These are phyloP conservation scores for Coemansia guatemalensis DNA, from an alignment of 192 early-diverging fungal species.

Conservation along the genomic window DNA sequence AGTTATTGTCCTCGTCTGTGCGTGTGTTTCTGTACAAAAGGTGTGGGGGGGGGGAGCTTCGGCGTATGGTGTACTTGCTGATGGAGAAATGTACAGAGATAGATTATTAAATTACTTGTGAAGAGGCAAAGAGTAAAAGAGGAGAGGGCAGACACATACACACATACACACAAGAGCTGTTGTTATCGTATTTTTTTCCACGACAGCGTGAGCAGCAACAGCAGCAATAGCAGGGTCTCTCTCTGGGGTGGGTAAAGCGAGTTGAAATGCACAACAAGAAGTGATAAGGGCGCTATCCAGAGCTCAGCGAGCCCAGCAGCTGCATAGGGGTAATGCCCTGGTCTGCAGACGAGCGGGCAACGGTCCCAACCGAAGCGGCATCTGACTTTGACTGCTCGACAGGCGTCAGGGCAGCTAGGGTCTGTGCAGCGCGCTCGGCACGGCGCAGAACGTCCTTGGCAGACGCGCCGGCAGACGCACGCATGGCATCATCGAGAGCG, in stretches of 20 bases:
- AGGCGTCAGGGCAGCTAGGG: conserved; percentile 20
- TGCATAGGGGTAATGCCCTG: conserved; percentile 29
- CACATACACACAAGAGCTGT: background rate
- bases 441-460: conserved; percentile 19
- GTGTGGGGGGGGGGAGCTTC: background rate
- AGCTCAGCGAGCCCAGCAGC: conserved; percentile 29
- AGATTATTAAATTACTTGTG: background rate
- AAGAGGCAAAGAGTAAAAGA: background rate
- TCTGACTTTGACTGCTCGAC: conserved; percentile 5
- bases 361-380: conserved; percentile 3
- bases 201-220: background rate
- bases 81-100: background rate
- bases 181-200: background rate
- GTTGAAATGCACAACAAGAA: background rate
- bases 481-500: conserved; percentile 24
- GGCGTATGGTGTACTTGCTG: background rate
- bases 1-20: background rate
- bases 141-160: background rate
- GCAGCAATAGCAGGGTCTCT: background rate
- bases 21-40: conserved; percentile 8
- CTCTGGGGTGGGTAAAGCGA: background rate
- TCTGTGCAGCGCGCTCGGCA: conserved; percentile 36
- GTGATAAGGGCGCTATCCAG: background rate
- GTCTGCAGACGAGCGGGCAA: conserved; percentile 14
- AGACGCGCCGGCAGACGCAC: conserved; percentile 14